phyloP scores from a whole-genome alignment of 176 grass and related monocot genomes.

The Tillandsia fasciculata region DNA sequence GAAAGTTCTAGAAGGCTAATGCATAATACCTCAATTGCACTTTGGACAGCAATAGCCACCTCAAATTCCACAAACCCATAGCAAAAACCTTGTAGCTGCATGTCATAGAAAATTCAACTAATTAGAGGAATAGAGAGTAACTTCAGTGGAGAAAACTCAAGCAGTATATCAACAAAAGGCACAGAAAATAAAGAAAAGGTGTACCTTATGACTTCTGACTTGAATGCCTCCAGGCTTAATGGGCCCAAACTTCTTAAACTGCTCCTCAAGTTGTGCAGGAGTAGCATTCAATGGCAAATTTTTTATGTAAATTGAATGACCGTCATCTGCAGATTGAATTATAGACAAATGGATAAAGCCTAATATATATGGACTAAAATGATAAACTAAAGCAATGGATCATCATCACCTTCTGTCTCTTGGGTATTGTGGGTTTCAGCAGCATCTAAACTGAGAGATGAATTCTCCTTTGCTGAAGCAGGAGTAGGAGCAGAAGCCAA shows the following conservation, averaged over 20 bases:
- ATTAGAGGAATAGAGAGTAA: neutral
- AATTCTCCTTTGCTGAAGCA: constrained; percentile 33
- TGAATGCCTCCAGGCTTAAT: constrained; percentile 77
- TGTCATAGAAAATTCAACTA: neutral
- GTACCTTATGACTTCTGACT: constrained; percentile 97
- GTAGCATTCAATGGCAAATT: constrained; percentile 72
- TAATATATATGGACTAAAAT: neutral
- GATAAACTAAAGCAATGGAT: neutral
- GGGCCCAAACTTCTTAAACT: constrained; percentile 74
- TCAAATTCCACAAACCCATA: constrained; percentile 95
- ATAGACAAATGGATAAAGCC: neutral
- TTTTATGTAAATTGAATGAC: constrained; percentile 65
- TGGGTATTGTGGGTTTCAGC: constrained; percentile 47
- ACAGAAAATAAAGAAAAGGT: neutral
- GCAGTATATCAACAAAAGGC: neutral
- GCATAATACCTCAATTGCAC: constrained; percentile 56
- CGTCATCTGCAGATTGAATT: constrained; percentile 47
- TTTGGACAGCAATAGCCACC: constrained; percentile 66
- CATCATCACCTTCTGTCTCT: constrained; percentile 58
- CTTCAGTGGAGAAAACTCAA: neutral
- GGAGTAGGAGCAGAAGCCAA: constrained; percentile 17
- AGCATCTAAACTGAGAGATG: constrained; percentile 40
- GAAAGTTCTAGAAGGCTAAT: neutral
- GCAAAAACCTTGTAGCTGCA: constrained; percentile 87
- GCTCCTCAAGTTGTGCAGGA: constrained; percentile 66